These are phyloP conservation scores for Sindora glabra DNA, from an alignment of 306 rosid genomes.

Conservation along the genomic window DNA sequence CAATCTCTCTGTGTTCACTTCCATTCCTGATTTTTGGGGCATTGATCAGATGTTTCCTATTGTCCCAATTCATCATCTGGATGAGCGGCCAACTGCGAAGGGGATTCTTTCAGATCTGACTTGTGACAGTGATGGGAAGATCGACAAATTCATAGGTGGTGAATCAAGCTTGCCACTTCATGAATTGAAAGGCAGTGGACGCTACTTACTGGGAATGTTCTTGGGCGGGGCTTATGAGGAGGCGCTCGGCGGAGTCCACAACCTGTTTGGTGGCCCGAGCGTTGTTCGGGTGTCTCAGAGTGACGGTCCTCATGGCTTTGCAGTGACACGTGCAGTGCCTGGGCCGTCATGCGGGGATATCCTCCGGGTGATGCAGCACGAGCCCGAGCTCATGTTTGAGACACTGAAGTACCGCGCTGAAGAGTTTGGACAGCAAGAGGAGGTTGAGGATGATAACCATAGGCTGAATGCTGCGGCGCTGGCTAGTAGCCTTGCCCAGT, in stretches of 20 bases:
- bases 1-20: slow-evolving; percentile 80
- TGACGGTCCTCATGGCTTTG: slow-evolving; percentile 86
- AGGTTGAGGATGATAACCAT: slow-evolving; percentile 26
- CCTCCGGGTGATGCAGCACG: slow-evolving; percentile 94
- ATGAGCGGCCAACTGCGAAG: slow-evolving; percentile 52
- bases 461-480: slow-evolving; percentile 20
- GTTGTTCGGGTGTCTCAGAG: slow-evolving; percentile 84
- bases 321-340: slow-evolving; percentile 67
- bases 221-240: slow-evolving; percentile 99
- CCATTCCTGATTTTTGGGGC: slow-evolving; percentile 84
- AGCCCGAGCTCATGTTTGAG: slow-evolving; percentile 98
- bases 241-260: slow-evolving; percentile 96
- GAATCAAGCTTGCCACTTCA: slow-evolving; percentile 79
- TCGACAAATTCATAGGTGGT: slow-evolving; percentile 75
- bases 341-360: slow-evolving; percentile 83
- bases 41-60: slow-evolving; percentile 75
- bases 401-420: slow-evolving; percentile 79
- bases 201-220: slow-evolving; percentile 93
- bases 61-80: slow-evolving; percentile 79
- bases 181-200: slow-evolving; percentile 53
- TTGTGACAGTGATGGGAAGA: slow-evolving; percentile 96
- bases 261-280: slow-evolving; percentile 89
- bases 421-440: slow-evolving; percentile 38
- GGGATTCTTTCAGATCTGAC: slow-evolving; percentile 82
- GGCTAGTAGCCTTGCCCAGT: slow-evolving; percentile 42